phyloP scores from a whole-genome alignment of 441 rosid species.

The Lepidium campestre region DNA sequence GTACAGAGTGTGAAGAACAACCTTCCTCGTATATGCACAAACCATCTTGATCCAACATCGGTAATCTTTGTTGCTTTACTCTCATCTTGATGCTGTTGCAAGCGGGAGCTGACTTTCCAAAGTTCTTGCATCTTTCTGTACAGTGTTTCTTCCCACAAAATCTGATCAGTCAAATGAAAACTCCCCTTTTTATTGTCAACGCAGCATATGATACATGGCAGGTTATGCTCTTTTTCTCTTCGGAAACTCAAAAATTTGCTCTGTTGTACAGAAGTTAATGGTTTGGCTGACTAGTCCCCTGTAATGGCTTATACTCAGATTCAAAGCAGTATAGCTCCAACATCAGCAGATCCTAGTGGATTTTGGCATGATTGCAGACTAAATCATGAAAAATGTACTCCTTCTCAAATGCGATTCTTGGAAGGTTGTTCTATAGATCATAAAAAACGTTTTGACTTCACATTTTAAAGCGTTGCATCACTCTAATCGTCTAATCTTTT shows the following conservation, averaged over 20 bases:
- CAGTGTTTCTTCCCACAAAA: slow-evolving; percentile 70
- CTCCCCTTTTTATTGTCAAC: slow-evolving; percentile 54
- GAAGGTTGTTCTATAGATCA: slow-evolving; percentile 49
- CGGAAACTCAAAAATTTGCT: not conserved
- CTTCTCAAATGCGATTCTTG: slow-evolving; percentile 57
- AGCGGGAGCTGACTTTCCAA: not conserved
- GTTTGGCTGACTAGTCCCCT: slow-evolving; percentile 1
- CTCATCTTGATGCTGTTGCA: not conserved
- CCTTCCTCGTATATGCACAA: slow-evolving; percentile 73
- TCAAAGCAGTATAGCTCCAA: slow-evolving; percentile 81
- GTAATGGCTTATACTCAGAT: slow-evolving; percentile 35
- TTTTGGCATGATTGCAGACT: slow-evolving; percentile 79
- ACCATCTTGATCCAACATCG: slow-evolving; percentile 85
- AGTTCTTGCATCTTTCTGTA: slow-evolving; percentile 3
- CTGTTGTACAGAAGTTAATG: not conserved
- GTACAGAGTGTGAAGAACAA: slow-evolving; percentile 49
- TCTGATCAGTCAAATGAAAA: slow-evolving; percentile 41
- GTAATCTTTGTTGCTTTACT: slow-evolving; percentile 34
- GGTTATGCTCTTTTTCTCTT: slow-evolving; percentile 24
- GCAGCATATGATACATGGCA: slow-evolving; percentile 64
- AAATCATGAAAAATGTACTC: slow-evolving; percentile 63
- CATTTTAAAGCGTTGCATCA: not conserved
- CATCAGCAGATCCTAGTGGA: slow-evolving; percentile 85
- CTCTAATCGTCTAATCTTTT: not conserved
- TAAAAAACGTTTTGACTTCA: not conserved